phyloP scores from a whole-genome alignment of 2,329 filamentous ascomycete species.

The Fusarium sp. region DNA sequence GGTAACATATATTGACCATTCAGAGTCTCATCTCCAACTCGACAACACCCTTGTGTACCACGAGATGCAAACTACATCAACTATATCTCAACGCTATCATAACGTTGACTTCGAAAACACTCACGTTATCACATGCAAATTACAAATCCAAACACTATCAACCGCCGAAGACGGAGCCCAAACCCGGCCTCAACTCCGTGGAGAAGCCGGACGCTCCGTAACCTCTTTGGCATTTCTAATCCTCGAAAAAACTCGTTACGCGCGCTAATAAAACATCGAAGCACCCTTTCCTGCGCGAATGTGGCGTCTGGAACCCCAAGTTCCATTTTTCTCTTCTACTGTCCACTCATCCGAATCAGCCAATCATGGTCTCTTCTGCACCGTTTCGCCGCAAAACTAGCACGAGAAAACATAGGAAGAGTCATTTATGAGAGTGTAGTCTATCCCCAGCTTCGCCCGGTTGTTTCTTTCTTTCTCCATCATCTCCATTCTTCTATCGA shows the following conservation, averaged over 20 bases:
- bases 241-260: slow-evolving; percentile 11
- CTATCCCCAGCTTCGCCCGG: slow-evolving; percentile 1
- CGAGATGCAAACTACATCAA: not conserved
- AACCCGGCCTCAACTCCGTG: slow-evolving; percentile 6
- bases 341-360: slow-evolving; percentile 43
- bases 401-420: slow-evolving; percentile 33
- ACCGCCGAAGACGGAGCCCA: slow-evolving; percentile 39
- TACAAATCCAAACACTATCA: not conserved
- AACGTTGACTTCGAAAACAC: not conserved
- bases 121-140: not conserved
- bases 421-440: slow-evolving; percentile 30
- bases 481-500: slow-evolving; percentile 2
- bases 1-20: slow-evolving; percentile 1
- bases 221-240: slow-evolving; percentile 6
- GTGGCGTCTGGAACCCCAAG: slow-evolving; percentile 22
- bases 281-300: not conserved
- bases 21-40: not conserved
- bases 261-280: slow-evolving; percentile 24
- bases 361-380: slow-evolving; percentile 39
- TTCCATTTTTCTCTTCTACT: slow-evolving; percentile 29
- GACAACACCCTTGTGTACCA: not conserved
- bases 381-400: slow-evolving; percentile 40
- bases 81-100: not conserved
- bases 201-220: slow-evolving; percentile 21
- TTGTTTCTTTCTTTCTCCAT: slow-evolving; percentile 11